Base-by-base conservation (phyloP, 129 eudicot genomes). In the Lactuca sativa region DNA sequence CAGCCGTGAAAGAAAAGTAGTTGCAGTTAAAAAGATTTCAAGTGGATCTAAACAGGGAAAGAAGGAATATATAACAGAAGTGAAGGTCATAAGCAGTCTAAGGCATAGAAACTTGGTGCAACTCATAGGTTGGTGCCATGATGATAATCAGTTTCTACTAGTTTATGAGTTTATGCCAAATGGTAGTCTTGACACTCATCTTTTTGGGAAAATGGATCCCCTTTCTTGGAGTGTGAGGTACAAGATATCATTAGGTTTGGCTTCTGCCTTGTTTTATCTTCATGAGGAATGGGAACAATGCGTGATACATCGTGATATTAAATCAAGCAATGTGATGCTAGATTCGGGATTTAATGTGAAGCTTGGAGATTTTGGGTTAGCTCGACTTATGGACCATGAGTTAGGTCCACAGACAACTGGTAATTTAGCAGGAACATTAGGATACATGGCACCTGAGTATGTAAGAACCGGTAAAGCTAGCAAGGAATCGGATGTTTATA, bases 331-430 rank as follows among this genome's bases (percentile, higher is more conserved):
- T 18, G 73, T 88, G 34, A 88, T 85, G 88, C 72, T 88, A 9
- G 90, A 88, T 31, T 82, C 85, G 3, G 79, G 73, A 34, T 88
- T 85, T 38, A 85, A 82, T 62, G 83, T 53, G 47, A 85, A 85
- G 84, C 81, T 85, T 2, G 91, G 95, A 7, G 95, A 88, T 67
- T 88, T 88, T 38, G 95, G 95, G 36, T 54, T 88, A 14, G 95
- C 95, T 40, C 76, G 80, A 36, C 70, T 85, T 4, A 77, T 75
- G 81, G 88, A 88, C 70, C 95, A 85, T 34, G 88, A 82, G 51
- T 59, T 73, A 9, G 86, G 84, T 14, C 72, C 72, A 30, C 83
- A 82, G 16, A 82, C 87, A 3, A 85, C 87, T 0, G 85, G 75
- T 21, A 21, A 21, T 4, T 44, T 85, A 72, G 87, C 87, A 0